Conservation (phyloP, 805 yeast genomes). For the Pichia scutulata region DNA sequence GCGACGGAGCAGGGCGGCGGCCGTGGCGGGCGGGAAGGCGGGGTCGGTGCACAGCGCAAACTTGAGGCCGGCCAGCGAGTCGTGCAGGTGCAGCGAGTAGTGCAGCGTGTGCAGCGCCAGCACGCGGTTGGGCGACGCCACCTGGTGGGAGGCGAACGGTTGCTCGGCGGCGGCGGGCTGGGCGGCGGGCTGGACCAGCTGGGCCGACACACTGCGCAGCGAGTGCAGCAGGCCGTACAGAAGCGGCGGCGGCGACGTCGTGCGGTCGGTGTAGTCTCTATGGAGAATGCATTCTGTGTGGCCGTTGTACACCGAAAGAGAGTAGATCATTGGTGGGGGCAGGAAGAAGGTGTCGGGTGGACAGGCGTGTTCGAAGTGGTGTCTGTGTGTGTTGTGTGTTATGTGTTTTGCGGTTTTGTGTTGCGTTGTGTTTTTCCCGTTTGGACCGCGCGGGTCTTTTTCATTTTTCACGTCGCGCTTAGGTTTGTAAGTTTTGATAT, state of each 20-base stretch:
- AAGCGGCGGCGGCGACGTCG: constrained; percentile 25
- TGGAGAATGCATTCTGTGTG: constrained; percentile 68
- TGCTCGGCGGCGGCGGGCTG: background rate
- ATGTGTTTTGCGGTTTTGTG: no score
- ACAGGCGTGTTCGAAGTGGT: no score
- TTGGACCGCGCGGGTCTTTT: background rate
- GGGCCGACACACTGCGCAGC: constrained; percentile 55
- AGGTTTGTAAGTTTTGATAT: no score
- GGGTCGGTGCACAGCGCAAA: background rate
- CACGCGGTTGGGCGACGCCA: background rate
- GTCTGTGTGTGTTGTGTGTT: no score
- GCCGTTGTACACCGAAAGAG: background rate
- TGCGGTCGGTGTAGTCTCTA: constrained; percentile 45
- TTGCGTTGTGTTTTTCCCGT: background rate
- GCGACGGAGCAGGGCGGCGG: background rate
- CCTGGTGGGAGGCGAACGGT: background rate
- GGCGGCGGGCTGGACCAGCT: background rate
- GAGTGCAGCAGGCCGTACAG: constrained; percentile 83
- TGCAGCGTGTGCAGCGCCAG: background rate
- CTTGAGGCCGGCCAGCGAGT: background rate
- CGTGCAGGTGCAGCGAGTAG: background rate
- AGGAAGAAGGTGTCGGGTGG: no score
- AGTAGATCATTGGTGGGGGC: background rate
- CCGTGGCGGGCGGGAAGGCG: background rate
- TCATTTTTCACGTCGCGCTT: no score